Evolutionary conservation across 495 filamentous ascomycete species (phyloP).

Genomic region (Neohortaea acidophila): DNA sequence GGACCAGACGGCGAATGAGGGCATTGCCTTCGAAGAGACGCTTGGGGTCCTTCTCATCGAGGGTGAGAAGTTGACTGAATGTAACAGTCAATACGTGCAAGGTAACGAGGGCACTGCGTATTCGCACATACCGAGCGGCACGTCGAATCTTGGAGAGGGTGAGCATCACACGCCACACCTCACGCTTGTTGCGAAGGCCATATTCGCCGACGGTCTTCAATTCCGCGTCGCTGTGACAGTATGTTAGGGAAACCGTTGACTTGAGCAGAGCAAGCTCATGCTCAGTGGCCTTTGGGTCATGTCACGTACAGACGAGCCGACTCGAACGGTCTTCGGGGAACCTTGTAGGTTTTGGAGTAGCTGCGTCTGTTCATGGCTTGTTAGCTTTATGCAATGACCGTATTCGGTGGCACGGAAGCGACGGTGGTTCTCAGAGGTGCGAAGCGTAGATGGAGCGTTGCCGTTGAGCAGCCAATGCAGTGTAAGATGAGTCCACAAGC

Average conservation of each 20-base stretch:
- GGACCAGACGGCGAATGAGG: slow-evolving; percentile 98
- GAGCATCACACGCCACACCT: slow-evolving; percentile 98
- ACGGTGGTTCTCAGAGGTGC: too few species aligned
- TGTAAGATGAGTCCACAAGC: too few species aligned
- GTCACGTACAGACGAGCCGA: slow-evolving; percentile 92
- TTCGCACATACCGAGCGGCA: slow-evolving; percentile 78
- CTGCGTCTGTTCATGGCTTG: slow-evolving; percentile 16
- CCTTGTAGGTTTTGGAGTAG: slow-evolving; percentile 98
- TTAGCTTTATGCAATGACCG: too few species aligned
- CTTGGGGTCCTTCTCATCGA: slow-evolving; percentile 99
- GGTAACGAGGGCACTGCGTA: neutral
- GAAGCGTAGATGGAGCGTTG: too few species aligned
- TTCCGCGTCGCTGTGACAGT: slow-evolving; percentile 80
- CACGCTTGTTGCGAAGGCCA: slow-evolving; percentile 98
- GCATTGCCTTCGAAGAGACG: slow-evolving; percentile 99
- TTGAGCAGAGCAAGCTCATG: slow-evolving; percentile 92
- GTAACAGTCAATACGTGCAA: neutral
- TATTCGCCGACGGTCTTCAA: slow-evolving; percentile 98
- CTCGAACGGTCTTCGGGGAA: slow-evolving; percentile 83
- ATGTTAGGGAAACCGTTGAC: slow-evolving; percentile 51
- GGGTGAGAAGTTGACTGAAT: slow-evolving; percentile 89
- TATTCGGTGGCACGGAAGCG: too few species aligned
- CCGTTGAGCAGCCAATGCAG: too few species aligned
- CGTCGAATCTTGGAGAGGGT: slow-evolving; percentile 99
- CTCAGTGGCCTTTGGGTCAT: slow-evolving; percentile 81